Conservation (phyloP, 306 rosid species). For the Cicer yamashitae region DNA sequence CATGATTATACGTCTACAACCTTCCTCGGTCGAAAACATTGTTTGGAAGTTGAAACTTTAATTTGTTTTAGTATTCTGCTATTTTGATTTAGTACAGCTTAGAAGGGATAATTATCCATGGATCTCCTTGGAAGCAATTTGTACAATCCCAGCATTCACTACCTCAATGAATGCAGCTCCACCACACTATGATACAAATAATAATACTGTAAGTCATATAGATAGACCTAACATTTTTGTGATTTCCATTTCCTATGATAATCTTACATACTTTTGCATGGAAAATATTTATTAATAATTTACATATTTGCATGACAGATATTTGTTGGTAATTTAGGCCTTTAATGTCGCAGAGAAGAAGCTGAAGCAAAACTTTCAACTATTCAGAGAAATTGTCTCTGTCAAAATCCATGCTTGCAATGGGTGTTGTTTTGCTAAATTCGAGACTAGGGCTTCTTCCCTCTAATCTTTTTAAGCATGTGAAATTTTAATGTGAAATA, state of each 20-base stretch:
- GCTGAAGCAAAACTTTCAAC: background rate
- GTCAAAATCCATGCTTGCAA: background rate
- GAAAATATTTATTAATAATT: slow-evolving; percentile 83
- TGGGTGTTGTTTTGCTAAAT: background rate
- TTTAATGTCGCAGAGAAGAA: background rate
- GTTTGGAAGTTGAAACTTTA: slow-evolving; percentile 6
- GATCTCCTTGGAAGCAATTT: slow-evolving; percentile 54
- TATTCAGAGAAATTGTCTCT: background rate
- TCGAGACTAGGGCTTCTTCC: background rate
- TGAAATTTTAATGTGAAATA: background rate
- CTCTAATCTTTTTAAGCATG: background rate
- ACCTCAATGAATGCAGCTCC: slow-evolving; percentile 57
- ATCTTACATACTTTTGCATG: slow-evolving; percentile 36
- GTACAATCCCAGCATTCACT: slow-evolving; percentile 63
- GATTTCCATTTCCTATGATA: slow-evolving; percentile 4
- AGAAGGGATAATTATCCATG: slow-evolving; percentile 32
- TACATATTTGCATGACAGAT: slow-evolving; percentile 25
- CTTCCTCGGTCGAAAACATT: background rate
- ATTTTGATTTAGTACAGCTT: background rate
- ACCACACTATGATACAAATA: slow-evolving; percentile 61
- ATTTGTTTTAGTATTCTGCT: background rate
- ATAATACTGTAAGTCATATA: too few relatives aligned
- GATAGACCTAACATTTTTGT: background rate
- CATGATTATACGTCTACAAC: background rate
- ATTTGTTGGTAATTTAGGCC: background rate